Base-by-base conservation (phyloP, 192 early-diverging fungal genomes). In the Umbelopsis sp. region DNA sequence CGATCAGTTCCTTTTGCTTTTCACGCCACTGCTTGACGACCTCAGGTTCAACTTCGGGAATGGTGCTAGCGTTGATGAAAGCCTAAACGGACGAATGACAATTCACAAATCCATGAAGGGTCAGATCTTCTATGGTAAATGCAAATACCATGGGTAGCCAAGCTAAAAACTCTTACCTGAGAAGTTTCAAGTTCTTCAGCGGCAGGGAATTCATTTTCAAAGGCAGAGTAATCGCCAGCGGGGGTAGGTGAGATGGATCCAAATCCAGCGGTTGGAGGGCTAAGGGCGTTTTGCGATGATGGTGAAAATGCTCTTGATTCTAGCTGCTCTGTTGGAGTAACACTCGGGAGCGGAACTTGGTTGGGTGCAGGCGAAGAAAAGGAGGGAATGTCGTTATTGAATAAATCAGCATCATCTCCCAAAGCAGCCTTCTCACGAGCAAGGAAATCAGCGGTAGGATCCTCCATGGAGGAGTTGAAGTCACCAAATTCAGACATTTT, bases 371-470 rank as follows among this genome's bases (percentile, higher is more conserved):
- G 56, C 12, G 56, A 62, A 36, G 56, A 62, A 32, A 52, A 45
- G 34, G 65, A 41, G 22, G 54, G 44, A 20, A 45, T 25, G 8
- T 76, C 59, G 38, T 66, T 71, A 25, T 79, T 51, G 68, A 93
- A 88, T 45, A 88, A 78, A 76, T 89, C 88, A 21, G 90, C 89
- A 69, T 91, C 91, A 20, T 84, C 84, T 51, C 92, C 92, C 38
- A 94, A 81, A 20, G 85, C 81, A 16, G 87, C 91, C 31, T 88
- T 86, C 80, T 94, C 92, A 67, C 88, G 84, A 22, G 92, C 91
- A 51, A 94, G 85, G 66, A 94, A 94, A 45, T 92, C 90, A 70
- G 87, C 87, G 32, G 86, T 89, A 25, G 90, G 91, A 69, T 94
- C 91, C 70, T 80, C 83, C 6, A 77, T 59, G 44, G 76, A 50